Base-by-base conservation (phyloP, 106 monocot species). In the Acorus gramineus region DNA sequence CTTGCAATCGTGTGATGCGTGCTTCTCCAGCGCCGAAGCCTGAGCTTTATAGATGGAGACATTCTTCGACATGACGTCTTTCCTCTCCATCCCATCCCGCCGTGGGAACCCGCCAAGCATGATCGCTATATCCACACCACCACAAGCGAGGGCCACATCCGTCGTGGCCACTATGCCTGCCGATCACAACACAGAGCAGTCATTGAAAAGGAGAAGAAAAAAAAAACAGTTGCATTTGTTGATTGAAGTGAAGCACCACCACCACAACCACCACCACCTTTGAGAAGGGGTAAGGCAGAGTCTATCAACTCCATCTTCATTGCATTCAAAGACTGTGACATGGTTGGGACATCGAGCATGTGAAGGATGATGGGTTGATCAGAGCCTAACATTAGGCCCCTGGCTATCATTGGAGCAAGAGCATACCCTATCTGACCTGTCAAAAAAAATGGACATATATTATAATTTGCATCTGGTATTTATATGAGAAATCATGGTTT, bases 391-490 rank as follows among this genome's bases (percentile, higher is more conserved):
- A 88, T 88, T n/a, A 65, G 47, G 2, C 87, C 87, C 46, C 84
- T 75, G 54, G 88, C 88, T 64, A 84, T 81, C 84, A 88, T 81
- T 2, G 84, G 81, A 49, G 84, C 78, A 13, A 88, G 78, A 1
- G 87, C 87, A 71, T 84, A 88, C 7, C 87, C 87, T 60, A 88
- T 78, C 75, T 88, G 87, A 10, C 87, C 80, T 88, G 67, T 58
- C 70, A 74, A 73, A 5, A 9, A 53, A 51, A 43, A 8, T 44
- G 14, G 4, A 5, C 4, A 62, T 28, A 53, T 5, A 44, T 52
- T 11, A 28, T 28, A 28, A 28, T 28, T 28, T 28, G 28, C 28
- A 28, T 0, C 28, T 28, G 28, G 28, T 28, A 28, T 28, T 28
- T 28, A 28, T 28, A 28, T 28, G 28, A 28, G 28, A 28, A 28